Conservation (phyloP, 1,139 yeast species). For the Zhuliangozyma parablackwelliae region DNA sequence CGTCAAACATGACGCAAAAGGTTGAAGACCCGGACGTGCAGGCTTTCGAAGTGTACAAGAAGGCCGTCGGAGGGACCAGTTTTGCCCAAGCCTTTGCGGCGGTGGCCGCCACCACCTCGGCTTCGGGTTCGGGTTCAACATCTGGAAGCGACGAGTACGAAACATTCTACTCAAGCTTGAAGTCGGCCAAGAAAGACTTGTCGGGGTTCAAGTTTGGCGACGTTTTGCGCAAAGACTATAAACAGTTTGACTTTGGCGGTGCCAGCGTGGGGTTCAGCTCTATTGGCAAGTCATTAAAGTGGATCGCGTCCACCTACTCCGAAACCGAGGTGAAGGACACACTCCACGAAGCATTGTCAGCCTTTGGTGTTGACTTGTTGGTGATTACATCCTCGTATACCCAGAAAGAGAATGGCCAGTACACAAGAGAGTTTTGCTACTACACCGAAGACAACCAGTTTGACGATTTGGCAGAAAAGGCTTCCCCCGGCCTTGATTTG, state of each 20-base stretch:
- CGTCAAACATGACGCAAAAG: conserved; percentile 57
- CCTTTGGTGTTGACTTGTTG: conserved; percentile 46
- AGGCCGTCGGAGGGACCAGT: conserved; percentile 6
- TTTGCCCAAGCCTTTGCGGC: neutral
- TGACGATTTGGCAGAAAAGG: conserved; percentile 21
- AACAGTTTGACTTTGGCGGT: conserved; percentile 53
- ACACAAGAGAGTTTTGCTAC: conserved; percentile 56
- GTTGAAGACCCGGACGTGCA: conserved; percentile 51
- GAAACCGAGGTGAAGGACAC: conserved; percentile 35
- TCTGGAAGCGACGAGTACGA: conserved; percentile 5
- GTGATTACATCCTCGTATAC: conserved; percentile 63
- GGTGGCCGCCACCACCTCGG: neutral
- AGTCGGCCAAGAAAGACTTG: conserved; percentile 58
- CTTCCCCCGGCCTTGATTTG: conserved; percentile 27
- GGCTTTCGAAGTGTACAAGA: conserved; percentile 36
- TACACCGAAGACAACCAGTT: conserved; percentile 23
- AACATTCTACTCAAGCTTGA: conserved; percentile 36
- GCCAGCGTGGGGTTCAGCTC: conserved; percentile 70
- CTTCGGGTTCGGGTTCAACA: neutral
- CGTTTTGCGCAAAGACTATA: conserved; percentile 76
- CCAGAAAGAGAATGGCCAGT: conserved; percentile 33
- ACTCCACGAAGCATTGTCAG: conserved; percentile 29
- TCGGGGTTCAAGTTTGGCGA: conserved; percentile 55
- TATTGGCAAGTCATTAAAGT: conserved; percentile 59
- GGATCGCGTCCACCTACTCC: conserved; percentile 39